Evolutionary conservation across 805 yeast species (phyloP), one percentile per base, ranked within the genome.

Genomic region (Yueomyces sp.): DNA sequence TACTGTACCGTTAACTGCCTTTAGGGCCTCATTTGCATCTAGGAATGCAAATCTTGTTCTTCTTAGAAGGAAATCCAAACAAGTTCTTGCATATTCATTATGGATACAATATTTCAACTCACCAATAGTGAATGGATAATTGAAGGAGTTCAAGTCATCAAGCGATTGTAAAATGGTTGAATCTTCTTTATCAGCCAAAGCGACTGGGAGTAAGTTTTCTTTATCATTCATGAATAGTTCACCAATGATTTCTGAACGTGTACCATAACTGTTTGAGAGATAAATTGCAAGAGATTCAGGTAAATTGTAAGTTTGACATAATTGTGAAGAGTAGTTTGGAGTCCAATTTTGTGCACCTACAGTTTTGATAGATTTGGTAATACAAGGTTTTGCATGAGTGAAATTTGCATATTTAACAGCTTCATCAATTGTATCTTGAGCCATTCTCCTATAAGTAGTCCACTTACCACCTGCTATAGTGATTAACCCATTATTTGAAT

Each of bases 371-470:
- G 64, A 60, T 52, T 62, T 65, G 8, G 74, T 68, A 37, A 54
- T 48, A 42, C 70, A 66, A 29, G 72, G 68, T 45, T 62, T 60
- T 41, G 68, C 70, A 37, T 60, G 50, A 1, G 29, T 37, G 45
- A 72, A 66, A 40, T 64, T 54, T 19, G 63, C 66, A 42, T 67
- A 66, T 57, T 75, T 69, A 40, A 85, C 70, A 43, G 83, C 77
- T 52, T 76, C 77, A 62, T 85, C 80, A 40, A 88, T 79, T 39
- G 95, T 85, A 68, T 90, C 95, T 67, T 88, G 80, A 27, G 96
- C 95, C 96, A 88, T 88, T 69, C 86, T 94, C 69, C 96, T 76
- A 70, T 88, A 90, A 36, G 97, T 88, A 43, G 97, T 88, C 97
- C 97, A 88, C 68, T 88, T 88, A 63, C 97, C 97, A 56, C 96